Evolutionary conservation across 805 yeast genomes (phyloP), one percentile per base, ranked within the genome.

Genomic region (Yamadazyma sp.): DNA sequence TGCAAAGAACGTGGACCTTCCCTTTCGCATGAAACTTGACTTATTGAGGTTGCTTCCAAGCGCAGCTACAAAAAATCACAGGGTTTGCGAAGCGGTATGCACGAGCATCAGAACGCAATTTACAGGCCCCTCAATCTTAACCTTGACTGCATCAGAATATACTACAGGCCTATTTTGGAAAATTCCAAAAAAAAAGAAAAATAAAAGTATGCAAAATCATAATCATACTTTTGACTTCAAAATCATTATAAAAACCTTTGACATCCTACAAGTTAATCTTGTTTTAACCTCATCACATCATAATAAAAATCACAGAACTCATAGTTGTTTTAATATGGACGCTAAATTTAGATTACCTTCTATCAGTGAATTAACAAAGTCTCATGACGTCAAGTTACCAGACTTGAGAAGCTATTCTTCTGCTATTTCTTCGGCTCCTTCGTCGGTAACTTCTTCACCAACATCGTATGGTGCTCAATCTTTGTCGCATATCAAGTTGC

Each of bases 311-410:
- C n/a, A n/a, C n/a, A n/a, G n/a, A n/a, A n/a, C n/a, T n/a, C n/a
- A n/a, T n/a, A n/a, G n/a, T n/a, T n/a, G n/a, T n/a, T n/a, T n/a
- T n/a, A n/a, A n/a, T n/a, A n/a, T n/a, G n/a, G n/a, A 25, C 28
- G 28, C 32, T 13, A 43, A 37, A 37, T 44, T 56, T 26, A 55
- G 45, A 38, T 48, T 58, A 39, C 62, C 63, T 10, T 54, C 62
- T 2, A 55, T 58, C 16, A 50, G 39, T 29, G 62, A 58, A 36
- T 47, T 58, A 28, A 55, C 61, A 15, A 42, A 28, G 17, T 21
- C 17, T 7, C 24, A 35, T 20, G 25, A 38, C 28, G 38, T 46
- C 21, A 37, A 30, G 12, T 35, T 42, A 23, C 49, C 49, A 15
- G 45, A 44, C 25, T 41, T 37, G 25, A 31, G 35, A 14, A 26